phyloP scores from a whole-genome alignment of 352 stramenopile genomes.

The Phytophthora sp. region DNA sequence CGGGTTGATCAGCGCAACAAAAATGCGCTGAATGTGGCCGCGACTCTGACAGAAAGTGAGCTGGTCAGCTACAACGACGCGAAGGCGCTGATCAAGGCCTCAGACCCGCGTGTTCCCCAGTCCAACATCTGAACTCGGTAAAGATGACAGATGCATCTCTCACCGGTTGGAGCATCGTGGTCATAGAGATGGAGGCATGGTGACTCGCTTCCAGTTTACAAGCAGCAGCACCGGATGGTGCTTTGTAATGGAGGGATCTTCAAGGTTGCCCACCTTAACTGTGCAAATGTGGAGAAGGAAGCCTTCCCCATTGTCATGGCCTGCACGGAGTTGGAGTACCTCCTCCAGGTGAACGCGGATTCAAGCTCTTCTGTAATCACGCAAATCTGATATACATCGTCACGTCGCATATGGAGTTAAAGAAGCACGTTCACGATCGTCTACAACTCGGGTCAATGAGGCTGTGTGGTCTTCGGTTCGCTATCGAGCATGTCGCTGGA shows the following conservation, averaged over 20 bases:
- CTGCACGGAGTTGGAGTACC: conserved; percentile 12
- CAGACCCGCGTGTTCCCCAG: background rate
- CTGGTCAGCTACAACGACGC: conserved; percentile 3
- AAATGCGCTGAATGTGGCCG: background rate
- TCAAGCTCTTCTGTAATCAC: conserved; percentile 32
- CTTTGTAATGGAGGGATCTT: conserved; percentile 19
- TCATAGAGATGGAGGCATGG: background rate
- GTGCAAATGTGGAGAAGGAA: conserved; percentile 28
- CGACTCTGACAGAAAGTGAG: background rate
- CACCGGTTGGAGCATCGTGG: conserved; percentile 1
- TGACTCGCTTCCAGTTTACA: background rate
- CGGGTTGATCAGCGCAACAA: conserved; percentile 5
- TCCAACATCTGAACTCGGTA: background rate
- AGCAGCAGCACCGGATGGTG: conserved; percentile 17
- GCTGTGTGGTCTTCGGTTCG: background rate
- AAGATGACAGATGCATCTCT: background rate
- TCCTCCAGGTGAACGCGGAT: conserved; percentile 11
- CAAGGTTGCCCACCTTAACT: conserved; percentile 1
- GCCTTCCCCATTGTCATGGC: conserved; percentile 16
- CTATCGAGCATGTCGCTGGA: background rate
- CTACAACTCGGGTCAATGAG: background rate
- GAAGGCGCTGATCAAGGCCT: background rate
- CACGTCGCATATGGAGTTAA: conserved; percentile 4
- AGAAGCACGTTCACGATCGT: conserved; percentile 12
- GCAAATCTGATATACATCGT: conserved; percentile 31